Evolutionary conservation across 2,329 filamentous ascomycete genomes (phyloP).

Genomic region (Botrytis hyacinthi): DNA sequence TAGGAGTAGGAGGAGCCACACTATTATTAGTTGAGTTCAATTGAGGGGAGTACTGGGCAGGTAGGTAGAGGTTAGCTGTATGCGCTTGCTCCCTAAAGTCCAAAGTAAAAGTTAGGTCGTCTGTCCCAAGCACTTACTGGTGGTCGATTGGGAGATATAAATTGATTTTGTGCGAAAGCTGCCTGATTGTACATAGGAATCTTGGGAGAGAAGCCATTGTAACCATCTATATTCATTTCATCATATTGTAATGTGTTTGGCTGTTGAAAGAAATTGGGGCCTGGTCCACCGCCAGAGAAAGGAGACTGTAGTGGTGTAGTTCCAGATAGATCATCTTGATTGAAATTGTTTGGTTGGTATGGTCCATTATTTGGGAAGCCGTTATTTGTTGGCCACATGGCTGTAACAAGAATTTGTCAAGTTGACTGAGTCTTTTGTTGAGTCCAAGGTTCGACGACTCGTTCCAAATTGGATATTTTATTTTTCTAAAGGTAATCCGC

Average conservation of each 20-base stretch:
- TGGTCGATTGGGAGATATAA: constrained; percentile 23
- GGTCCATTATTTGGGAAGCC: constrained; percentile 32
- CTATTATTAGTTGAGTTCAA: constrained; percentile 26
- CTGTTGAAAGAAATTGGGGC: constrained; percentile 28
- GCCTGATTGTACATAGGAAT: constrained; percentile 29
- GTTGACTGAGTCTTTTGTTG: background rate
- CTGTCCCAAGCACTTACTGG: constrained; percentile 31
- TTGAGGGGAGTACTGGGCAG: constrained; percentile 30
- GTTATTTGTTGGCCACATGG: constrained; percentile 35
- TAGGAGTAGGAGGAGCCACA: constrained; percentile 16
- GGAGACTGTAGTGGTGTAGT: constrained; percentile 17
- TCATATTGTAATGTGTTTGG: constrained; percentile 26
- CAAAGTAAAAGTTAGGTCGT: background rate
- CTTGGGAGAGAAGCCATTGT: constrained; percentile 29
- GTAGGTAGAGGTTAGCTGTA: constrained; percentile 24
- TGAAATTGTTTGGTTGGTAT: constrained; percentile 30
- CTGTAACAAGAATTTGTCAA: constrained; percentile 1
- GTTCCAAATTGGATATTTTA: background rate
- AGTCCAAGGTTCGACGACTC: constrained; percentile 1
- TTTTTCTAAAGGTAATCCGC: background rate
- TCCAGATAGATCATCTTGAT: constrained; percentile 29
- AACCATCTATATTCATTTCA: constrained; percentile 25
- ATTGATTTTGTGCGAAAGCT: constrained; percentile 32
- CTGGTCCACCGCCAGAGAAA: constrained; percentile 22
- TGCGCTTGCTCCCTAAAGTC: constrained; percentile 17